These are phyloP conservation scores for Simmondsia chinensis DNA, from an alignment of 148 eudicot species.

Conservation along the genomic window DNA sequence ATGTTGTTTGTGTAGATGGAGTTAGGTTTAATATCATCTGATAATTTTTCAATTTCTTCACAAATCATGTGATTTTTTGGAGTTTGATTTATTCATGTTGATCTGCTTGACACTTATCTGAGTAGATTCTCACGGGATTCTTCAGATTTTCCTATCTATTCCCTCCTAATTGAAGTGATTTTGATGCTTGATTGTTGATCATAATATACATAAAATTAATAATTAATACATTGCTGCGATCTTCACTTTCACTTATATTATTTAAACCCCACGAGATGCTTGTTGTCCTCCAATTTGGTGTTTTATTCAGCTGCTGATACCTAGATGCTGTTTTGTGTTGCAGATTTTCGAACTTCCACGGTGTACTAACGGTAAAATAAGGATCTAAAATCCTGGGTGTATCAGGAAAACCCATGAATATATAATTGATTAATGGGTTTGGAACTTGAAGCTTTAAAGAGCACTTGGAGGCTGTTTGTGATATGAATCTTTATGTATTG, in stretches of 20 bases:
- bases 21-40: background rate
- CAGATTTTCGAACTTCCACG: conserved; percentile 33
- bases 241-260: conserved; percentile 19
- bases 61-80: background rate
- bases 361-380: conserved; percentile 20
- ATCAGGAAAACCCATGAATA: conserved; percentile 2
- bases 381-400: conserved; percentile 2
- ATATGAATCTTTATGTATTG: conserved; percentile 16
- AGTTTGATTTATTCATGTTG: conserved; percentile 10
- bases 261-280: conserved; percentile 48
- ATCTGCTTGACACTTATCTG: conserved; percentile 20
- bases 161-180: conserved; percentile 15
- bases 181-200: conserved; percentile 16
- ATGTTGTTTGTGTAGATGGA: no score
- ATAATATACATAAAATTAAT: conserved; percentile 1
- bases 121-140: conserved; percentile 39
- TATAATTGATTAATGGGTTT: conserved; percentile 19
- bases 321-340: conserved; percentile 72
- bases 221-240: conserved; percentile 13
- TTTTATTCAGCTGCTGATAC: conserved; percentile 53
- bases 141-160: conserved; percentile 16
- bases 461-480: conserved; percentile 14
- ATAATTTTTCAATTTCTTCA: background rate
- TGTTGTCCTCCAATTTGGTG: conserved; percentile 62
- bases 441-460: conserved; percentile 39